phyloP scores from a whole-genome alignment of 163 green algal species.

The Volvox carteri region DNA sequence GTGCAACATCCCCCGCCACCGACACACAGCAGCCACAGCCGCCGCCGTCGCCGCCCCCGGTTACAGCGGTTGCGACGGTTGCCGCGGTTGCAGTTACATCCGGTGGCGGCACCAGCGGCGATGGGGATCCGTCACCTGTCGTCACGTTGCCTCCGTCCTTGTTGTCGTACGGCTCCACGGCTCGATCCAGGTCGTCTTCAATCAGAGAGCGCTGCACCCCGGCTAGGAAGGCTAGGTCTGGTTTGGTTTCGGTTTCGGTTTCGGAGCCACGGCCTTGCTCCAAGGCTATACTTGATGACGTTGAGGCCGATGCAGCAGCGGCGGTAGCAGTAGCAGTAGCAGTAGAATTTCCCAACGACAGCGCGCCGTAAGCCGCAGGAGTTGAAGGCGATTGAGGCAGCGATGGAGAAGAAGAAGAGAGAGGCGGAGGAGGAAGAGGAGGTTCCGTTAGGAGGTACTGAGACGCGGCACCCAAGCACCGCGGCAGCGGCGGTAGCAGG shows the following conservation, averaged over 20 bases:
- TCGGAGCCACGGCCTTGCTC: not conserved
- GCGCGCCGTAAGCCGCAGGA: no score
- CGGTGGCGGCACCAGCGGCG: no score
- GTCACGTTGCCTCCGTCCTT: no score
- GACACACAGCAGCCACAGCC: not conserved
- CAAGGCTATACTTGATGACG: not conserved
- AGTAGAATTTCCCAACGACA: no score
- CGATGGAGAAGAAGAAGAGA: no score
- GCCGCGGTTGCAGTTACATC: not conserved
- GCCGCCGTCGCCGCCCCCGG: not conserved
- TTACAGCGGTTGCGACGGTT: not conserved
- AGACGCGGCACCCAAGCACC: slow-evolving; percentile 50
- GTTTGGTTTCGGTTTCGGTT: not conserved
- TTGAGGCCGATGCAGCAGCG: not conserved
- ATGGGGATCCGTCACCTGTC: no score
- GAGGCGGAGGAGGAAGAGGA: no score
- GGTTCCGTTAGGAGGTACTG: slow-evolving; percentile 55
- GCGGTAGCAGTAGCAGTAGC: not conserved
- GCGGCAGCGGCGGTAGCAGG: slow-evolving; percentile 57
- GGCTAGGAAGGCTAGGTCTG: slow-evolving; percentile 48
- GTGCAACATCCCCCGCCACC: slow-evolving; percentile 40
- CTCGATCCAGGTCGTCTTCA: slow-evolving; percentile 54
- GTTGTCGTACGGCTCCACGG: slow-evolving; percentile 12
- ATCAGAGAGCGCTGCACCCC: slow-evolving; percentile 50
- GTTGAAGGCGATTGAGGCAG: no score